phyloP scores from a whole-genome alignment of 805 yeast species.

The Candida sphagnicola region DNA sequence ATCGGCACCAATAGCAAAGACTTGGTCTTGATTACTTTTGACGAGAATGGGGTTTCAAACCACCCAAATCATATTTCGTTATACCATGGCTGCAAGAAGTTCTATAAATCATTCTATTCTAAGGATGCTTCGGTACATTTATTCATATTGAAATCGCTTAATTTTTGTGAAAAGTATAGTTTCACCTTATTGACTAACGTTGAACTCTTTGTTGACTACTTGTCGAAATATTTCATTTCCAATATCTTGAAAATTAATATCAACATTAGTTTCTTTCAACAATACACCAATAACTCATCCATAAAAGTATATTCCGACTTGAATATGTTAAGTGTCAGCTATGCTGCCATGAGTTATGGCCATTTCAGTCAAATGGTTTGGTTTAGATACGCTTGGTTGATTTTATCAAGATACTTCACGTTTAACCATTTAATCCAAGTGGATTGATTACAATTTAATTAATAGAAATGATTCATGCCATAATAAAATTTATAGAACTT shows the following conservation, averaged over 20 bases:
- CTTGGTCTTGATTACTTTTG: conserved; percentile 68
- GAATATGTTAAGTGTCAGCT: conserved; percentile 38
- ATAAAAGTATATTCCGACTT: conserved; percentile 37
- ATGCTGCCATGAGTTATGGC: conserved; percentile 75
- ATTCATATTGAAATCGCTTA: conserved; percentile 31
- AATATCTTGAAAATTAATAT: conserved; percentile 30
- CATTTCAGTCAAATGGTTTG: conserved; percentile 92
- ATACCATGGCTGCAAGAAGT: conserved; percentile 45
- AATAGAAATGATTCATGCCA: no score
- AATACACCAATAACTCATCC: conserved; percentile 15
- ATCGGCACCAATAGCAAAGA: conserved; percentile 14
- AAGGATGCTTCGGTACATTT: conserved; percentile 11
- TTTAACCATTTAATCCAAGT: conserved; percentile 58
- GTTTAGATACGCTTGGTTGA: conserved; percentile 89
- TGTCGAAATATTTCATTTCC: conserved; percentile 28
- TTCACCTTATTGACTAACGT: conserved; percentile 41
- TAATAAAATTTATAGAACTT: no score
- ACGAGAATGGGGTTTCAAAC: conserved; percentile 72
- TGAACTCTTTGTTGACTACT: conserved; percentile 34
- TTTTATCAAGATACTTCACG: conserved; percentile 70
- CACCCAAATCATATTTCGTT: conserved; percentile 85
- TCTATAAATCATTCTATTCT: conserved; percentile 14
- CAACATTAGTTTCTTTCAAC: conserved; percentile 33
- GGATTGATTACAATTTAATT: conserved; percentile 2
- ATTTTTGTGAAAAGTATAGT: conserved; percentile 47